Base-by-base conservation (phyloP, 2,329 filamentous ascomycete genomes). In the Phyllosticta citrichinensis region DNA sequence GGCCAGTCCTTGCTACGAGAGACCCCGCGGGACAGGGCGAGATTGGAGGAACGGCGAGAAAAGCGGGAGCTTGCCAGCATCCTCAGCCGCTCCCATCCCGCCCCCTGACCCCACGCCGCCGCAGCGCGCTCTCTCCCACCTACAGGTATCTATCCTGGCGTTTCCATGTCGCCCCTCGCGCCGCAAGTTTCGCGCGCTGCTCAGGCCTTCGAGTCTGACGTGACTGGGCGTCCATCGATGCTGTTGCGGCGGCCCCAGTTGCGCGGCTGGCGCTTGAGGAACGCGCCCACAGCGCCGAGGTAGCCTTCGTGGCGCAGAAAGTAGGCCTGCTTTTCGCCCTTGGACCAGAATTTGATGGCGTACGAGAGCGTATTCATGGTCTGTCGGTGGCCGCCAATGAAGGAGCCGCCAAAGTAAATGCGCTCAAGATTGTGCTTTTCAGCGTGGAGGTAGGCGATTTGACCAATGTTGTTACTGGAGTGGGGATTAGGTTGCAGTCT, bases 351-450 rank as follows among this genome's bases (percentile, higher is more conserved):
- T 67, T 91, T 91, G 76, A 99, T 97, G 70, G 93, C 94, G 71
- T 96, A 99, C 60, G 88, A 92, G 10, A 99, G 80, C 0, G 94
- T 97, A 74, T 97, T 96, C 84, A 99, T 99, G 12, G 94, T 99
- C 76, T 97, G 94, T 17, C 89, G 86, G 74, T 99, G 94, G 51
- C 94, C 94, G 52, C 94, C 87, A 71, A 99, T 97, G 72, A 97
- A 99, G 6, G 89, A 94, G 24, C 94, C 94, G 22, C 94, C 94
- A 74, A 99, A 99, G 78, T 99, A 99, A 63, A 99, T 97, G 70
- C 93, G 86, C 64, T 89, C 88, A 25, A 97, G 80, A 54, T 87
- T 84, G 76, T 99, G 93, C 70, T 96, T 94, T 73, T 97, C 92
- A 5, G 91, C 94, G 72, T 97, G 94, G n/a, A 99, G 80, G 73